Evolutionary conservation across 148 eudicot species (phyloP), one percentile per base, ranked within the genome.

Genomic region (Suaeda aralocaspica): DNA sequence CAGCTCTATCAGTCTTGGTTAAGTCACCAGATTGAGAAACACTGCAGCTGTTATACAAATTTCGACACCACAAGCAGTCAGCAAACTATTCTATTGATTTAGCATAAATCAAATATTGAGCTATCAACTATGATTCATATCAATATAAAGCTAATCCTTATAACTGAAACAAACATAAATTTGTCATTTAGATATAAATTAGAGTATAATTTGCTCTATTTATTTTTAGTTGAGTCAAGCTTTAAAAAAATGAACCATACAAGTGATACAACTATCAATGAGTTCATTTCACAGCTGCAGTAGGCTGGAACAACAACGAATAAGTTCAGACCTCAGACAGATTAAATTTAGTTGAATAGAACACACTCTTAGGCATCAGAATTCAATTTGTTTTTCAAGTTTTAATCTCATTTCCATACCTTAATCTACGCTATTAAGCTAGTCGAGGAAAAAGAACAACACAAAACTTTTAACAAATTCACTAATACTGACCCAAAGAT

Each of bases 1-100:
- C 94, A 30, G 98, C 96, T 78, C 98, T 80, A 55, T 90, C 96
- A 10, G 94, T 69, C 79, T 93, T 93, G 30, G 89, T 88, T 77
- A 93, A 83, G 74, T 90, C 98, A 50, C 98, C 98, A 9, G 89
- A 84, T 80, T 85, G 92, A 46, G 91, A 59, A 42, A 83, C 84
- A 76, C 98, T 93, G 76, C 98, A 93, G 10, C 98, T 93, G 90
- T 79, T 68, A 39, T 63, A 72, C 49, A 64, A 25, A 64, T 57
- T 52, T 41, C 18, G 36, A 52, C 50, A 9, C 55, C 24, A 44
- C 18, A 34, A 52, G 1, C 19, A 21, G 49, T 72, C 52, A 77
- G 26, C 34, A 31, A 45, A 13, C 58, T 21, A 57, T 57, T 18
- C 21, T 19, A 59, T 18, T 15, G 39, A 16, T 59, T 8, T 31